Conservation (phyloP, 805 yeast species). For the Barnettozyma populi region DNA sequence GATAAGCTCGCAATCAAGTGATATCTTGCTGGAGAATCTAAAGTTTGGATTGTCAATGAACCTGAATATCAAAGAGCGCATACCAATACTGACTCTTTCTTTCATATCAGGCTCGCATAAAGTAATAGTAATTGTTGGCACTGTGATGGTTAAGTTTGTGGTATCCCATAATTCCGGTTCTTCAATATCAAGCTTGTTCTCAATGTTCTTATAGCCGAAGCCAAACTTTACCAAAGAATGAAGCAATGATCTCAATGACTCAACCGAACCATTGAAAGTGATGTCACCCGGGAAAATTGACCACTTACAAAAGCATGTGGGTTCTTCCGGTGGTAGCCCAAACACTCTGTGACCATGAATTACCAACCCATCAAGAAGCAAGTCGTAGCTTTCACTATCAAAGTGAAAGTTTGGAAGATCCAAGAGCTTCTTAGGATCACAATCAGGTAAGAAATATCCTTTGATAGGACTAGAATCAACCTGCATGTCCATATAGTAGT, state of each 20-base stretch:
- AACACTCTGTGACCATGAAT: constrained; percentile 89
- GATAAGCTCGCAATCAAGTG: constrained; percentile 46
- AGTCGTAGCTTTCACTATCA: constrained; percentile 25
- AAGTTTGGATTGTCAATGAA: constrained; percentile 67
- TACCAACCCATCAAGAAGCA: constrained; percentile 51
- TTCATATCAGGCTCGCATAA: constrained; percentile 31
- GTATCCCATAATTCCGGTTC: constrained; percentile 62
- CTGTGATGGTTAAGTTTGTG: constrained; percentile 52
- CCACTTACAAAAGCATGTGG: constrained; percentile 90
- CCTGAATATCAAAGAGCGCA: constrained; percentile 31
- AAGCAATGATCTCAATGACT: constrained; percentile 38
- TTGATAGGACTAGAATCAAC: constrained; percentile 59
- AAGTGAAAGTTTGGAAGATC: constrained; percentile 10
- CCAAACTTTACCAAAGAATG: constrained; percentile 43
- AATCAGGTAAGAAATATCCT: constrained; percentile 26
- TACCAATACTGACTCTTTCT: constrained; percentile 19
- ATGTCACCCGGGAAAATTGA: constrained; percentile 66
- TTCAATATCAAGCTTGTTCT: constrained; percentile 61
- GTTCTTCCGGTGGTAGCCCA: constrained; percentile 85
- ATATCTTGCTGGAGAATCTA: constrained; percentile 52
- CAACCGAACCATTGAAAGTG: constrained; percentile 43
- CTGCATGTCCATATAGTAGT: constrained; percentile 90
- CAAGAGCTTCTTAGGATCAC: constrained; percentile 12
- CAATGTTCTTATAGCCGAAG: constrained; percentile 66
- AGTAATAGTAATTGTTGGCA: constrained; percentile 41